Evolutionary conservation across 768 basidiomycete species (phyloP), one percentile per base, ranked within the genome.

Genomic region (Leucosporidium scottii): DNA sequence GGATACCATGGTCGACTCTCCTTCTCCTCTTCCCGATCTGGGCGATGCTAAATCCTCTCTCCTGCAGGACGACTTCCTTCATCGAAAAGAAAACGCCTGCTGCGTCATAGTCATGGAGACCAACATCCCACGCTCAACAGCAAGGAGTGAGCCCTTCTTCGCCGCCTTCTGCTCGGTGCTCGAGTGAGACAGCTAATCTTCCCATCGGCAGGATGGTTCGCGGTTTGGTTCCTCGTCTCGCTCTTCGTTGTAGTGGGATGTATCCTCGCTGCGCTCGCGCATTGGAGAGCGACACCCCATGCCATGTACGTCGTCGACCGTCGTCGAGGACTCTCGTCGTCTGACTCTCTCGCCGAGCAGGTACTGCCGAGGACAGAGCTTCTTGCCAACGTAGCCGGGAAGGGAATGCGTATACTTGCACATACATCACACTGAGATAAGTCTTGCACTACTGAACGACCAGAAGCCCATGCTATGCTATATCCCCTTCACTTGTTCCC

Each of bases 81-180:
- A 66, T 28, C 53, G 59, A 10, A 66, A 66, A 21, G 53, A 49
- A 17, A 66, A 66, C 60, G 53, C 48, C 8, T 66, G 65, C 65
- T 66, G 65, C 54, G 60, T 61, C 54, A 60, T 66, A 21, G 55
- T 66, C 54, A 44, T 57, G 28, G 59, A 66, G 48, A 56, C 65
- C 1, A 47, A 66, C 55, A 66, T 54, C 36, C 31, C 27, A 9
- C 23, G 21, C 17, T 1, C n/a, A 12, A 51, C 39, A 3, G 21
- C 28, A 1, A 17, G 5, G 18, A 1, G 4, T 5, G 18, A 12
- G 60, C 49, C 28, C 13, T 28, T 21, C 49, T 13, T n/a, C 60
- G 3, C 3, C 20, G 18, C 31, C 20, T 28, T 31, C 4, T 17
- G 10, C 48, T 49, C n/a, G n/a, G 31, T 47, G 23, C 15, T 4